Evolutionary conservation across 345 rosid genomes (phyloP).

Genomic region (Lepidium didymum): DNA sequence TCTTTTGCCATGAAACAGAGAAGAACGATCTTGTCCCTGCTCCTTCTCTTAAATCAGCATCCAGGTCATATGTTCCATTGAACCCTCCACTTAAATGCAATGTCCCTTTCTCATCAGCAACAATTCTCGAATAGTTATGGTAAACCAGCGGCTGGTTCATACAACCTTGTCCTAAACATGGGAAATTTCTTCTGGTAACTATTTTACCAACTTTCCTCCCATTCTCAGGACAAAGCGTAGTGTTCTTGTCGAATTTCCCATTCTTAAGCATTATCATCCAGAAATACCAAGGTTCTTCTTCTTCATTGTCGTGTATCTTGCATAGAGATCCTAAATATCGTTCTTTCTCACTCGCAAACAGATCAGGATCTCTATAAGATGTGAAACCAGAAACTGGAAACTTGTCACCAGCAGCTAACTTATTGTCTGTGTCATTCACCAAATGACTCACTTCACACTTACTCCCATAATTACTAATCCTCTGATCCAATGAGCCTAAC

Average conservation of each 20-base stretch:
- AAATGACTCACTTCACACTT: slow-evolving; percentile 34
- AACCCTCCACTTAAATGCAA: slow-evolving; percentile 44
- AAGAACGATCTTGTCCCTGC: slow-evolving; percentile 35
- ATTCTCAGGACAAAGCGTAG: slow-evolving; percentile 53
- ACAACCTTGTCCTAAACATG: slow-evolving; percentile 60
- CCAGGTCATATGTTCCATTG: slow-evolving; percentile 55
- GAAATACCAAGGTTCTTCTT: slow-evolving; percentile 38
- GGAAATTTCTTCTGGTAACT: slow-evolving; percentile 39
- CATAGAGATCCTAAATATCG: slow-evolving; percentile 48
- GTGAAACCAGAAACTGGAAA: slow-evolving; percentile 34
- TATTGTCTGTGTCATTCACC: slow-evolving; percentile 44
- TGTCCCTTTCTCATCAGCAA: slow-evolving; percentile 11
- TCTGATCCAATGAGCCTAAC: slow-evolving; percentile 16
- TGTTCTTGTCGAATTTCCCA: slow-evolving; percentile 59
- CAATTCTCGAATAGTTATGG: slow-evolving; percentile 38
- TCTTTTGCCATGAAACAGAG: slow-evolving; percentile 43
- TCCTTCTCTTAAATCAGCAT: slow-evolving; percentile 30
- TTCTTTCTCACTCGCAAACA: slow-evolving; percentile 50
- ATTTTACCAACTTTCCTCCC: slow-evolving; percentile 39
- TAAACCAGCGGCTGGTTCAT: slow-evolving; percentile 58
- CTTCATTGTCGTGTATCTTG: slow-evolving; percentile 28
- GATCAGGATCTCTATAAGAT: slow-evolving; percentile 37
- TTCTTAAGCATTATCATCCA: slow-evolving; percentile 65
- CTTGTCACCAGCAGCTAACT: slow-evolving; percentile 38
- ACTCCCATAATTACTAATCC: slow-evolving; percentile 18